These are phyloP conservation scores for Neonectria sp. DNA, from an alignment of 2,329 filamentous ascomycete species.

Conservation along the genomic window DNA sequence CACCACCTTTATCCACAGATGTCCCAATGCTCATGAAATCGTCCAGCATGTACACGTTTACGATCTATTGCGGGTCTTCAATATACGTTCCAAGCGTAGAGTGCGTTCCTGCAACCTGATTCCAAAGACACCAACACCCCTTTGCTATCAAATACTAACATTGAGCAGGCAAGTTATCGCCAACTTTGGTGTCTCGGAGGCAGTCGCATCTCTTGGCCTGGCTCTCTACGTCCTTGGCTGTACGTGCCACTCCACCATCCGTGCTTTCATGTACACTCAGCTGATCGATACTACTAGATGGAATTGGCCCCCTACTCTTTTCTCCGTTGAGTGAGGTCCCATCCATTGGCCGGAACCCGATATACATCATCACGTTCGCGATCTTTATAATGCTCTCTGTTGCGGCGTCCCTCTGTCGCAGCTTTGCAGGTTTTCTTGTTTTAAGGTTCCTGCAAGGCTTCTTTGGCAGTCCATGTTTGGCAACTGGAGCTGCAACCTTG, in stretches of 20 bases:
- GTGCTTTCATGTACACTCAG: no score
- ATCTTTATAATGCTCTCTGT: slow-evolving; percentile 78
- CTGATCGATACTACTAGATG: slow-evolving; percentile 51
- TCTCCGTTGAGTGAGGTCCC: slow-evolving; percentile 78
- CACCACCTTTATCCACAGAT: no score
- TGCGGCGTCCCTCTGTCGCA: slow-evolving; percentile 73
- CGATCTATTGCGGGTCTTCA: no score
- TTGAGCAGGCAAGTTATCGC: no score
- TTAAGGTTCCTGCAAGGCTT: slow-evolving; percentile 76
- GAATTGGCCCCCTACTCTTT: slow-evolving; percentile 75
- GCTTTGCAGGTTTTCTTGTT: slow-evolving; percentile 75
- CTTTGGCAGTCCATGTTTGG: slow-evolving; percentile 76
- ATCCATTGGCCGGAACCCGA: slow-evolving; percentile 74
- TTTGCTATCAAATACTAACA: no score
- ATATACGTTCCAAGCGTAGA: no score
- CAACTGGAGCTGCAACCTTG: slow-evolving; percentile 68
- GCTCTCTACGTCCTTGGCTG: slow-evolving; percentile 74
- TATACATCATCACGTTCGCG: slow-evolving; percentile 77
- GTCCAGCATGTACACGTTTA: no score
- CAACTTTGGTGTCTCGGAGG: slow-evolving; percentile 66
- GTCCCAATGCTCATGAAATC: no score
- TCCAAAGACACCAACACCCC: no score
- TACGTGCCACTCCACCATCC: no score
- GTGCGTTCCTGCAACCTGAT: no score
- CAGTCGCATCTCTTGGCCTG: slow-evolving; percentile 70